Evolutionary conservation across 164 flowering plant species (phyloP).

Genomic region (Chimonanthus praecox): DNA sequence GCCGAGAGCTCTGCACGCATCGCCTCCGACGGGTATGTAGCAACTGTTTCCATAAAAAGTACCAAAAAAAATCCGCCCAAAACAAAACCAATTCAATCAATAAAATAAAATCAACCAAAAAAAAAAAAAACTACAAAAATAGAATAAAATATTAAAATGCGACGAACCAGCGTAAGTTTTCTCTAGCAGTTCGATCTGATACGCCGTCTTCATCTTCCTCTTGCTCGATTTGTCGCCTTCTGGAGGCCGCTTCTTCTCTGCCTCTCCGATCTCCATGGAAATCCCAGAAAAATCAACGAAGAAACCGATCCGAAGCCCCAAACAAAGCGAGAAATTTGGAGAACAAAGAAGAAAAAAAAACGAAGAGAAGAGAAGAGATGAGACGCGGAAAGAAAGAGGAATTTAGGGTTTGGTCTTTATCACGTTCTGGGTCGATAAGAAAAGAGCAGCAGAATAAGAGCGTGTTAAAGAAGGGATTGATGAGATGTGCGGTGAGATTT

Average conservation of each 20-base stretch:
- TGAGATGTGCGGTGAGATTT: constrained; percentile 55
- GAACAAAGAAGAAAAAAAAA: background rate
- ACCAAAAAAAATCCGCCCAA: background rate
- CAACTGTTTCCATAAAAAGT: constrained; percentile 32
- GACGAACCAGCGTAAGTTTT: constrained; percentile 70
- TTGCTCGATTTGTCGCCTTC: constrained; percentile 45
- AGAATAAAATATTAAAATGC: background rate
- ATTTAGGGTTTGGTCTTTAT: constrained; percentile 4
- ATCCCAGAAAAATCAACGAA: constrained; percentile 1
- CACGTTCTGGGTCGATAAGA: background rate
- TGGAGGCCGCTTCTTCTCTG: constrained; percentile 29
- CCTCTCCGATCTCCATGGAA: constrained; percentile 47
- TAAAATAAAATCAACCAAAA: background rate
- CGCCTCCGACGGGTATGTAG: constrained; percentile 71
- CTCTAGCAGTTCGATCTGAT: constrained; percentile 76
- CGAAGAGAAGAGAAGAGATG: background rate
- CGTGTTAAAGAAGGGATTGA: background rate
- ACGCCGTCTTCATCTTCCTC: constrained; percentile 86
- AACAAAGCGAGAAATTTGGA: background rate
- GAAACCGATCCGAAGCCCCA: background rate
- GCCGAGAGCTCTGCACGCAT: constrained; percentile 62
- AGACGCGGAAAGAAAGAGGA: background rate
- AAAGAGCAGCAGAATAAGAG: background rate
- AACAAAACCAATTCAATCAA: constrained; percentile 2
- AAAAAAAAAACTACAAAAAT: constrained; percentile 2